These are phyloP conservation scores for Chamaecrista fasciculata DNA, from an alignment of 306 rosid genomes.

Conservation along the genomic window DNA sequence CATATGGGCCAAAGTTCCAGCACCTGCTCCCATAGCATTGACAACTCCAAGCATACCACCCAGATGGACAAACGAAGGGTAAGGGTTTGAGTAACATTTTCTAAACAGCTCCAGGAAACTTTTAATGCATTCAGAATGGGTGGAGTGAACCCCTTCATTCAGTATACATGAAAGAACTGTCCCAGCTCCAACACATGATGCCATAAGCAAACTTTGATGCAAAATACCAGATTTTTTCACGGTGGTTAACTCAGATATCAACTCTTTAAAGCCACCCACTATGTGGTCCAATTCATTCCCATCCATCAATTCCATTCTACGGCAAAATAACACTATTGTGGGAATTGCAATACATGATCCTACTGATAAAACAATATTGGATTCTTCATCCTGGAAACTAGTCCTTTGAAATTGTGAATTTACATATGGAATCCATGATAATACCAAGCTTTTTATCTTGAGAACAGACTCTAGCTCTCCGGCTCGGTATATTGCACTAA, in stretches of 20 bases:
- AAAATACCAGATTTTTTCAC: conserved; percentile 54
- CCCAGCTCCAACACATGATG: conserved; percentile 90
- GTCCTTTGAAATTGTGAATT: conserved; percentile 39
- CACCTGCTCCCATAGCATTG: conserved; percentile 78
- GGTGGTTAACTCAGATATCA: conserved; percentile 65
- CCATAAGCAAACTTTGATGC: conserved; percentile 76
- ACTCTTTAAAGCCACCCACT: conserved; percentile 57
- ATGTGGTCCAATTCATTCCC: conserved; percentile 57
- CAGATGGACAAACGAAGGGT: conserved; percentile 68
- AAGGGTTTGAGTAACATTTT: conserved; percentile 74
- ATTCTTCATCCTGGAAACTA: conserved; percentile 34
- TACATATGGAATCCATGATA: conserved; percentile 75
- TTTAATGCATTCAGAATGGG: conserved; percentile 61
- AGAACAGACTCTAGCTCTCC: conserved; percentile 65
- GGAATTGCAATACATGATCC: conserved; percentile 96
- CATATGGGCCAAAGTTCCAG: conserved; percentile 56
- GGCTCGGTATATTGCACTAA: conserved; percentile 70
- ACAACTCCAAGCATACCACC: conserved; percentile 94
- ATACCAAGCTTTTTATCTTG: conserved; percentile 64
- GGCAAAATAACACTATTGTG: conserved; percentile 65
- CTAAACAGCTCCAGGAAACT: conserved; percentile 64
- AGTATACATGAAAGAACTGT: conserved; percentile 59
- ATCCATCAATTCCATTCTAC: conserved; percentile 73
- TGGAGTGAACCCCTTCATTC: conserved; percentile 67
- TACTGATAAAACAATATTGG: conserved; percentile 56